A percentile compares a stretch with the other conserved stretches of the same genome.
Conservation (phyloP, 1,284 basidiomycete genomes). For the Marasmius fiardii region DNA sequence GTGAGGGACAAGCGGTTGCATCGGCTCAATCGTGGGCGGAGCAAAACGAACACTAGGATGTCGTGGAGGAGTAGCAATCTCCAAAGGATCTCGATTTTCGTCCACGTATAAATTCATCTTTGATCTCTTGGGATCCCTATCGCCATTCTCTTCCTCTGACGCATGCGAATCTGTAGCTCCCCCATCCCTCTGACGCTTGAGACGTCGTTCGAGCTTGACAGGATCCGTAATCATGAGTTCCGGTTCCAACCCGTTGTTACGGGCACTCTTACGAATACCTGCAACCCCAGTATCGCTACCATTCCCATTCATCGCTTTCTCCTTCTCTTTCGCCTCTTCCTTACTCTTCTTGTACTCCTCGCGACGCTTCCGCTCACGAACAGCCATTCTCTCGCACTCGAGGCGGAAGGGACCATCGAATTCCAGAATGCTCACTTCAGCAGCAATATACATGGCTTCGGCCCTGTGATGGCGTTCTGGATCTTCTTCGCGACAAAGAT, state of each 20-base stretch:
- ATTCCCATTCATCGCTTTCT: constrained; percentile 24
- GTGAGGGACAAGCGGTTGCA: constrained; percentile 5
- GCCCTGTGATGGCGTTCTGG: constrained; percentile 78
- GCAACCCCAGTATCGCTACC: constrained; percentile 19
- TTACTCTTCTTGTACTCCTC: constrained; percentile 53
- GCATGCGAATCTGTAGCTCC: constrained; percentile 51
- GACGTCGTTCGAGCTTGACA: constrained; percentile 61
- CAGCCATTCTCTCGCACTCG: constrained; percentile 90
- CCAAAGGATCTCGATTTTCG: constrained; percentile 38
- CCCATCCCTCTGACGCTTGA: constrained; percentile 70
- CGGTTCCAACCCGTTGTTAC: constrained; percentile 67
- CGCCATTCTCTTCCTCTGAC: constrained; percentile 50
- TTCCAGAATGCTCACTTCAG: constrained; percentile 84
- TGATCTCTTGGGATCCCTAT: constrained; percentile 52
- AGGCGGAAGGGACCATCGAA: constrained; percentile 82
- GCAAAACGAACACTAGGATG: constrained; percentile 43
- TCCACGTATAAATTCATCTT: constrained; percentile 42
- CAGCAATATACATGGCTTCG: constrained; percentile 86
- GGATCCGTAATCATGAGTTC: constrained; percentile 73
- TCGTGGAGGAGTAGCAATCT: constrained; percentile 32
- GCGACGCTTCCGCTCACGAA: constrained; percentile 69
- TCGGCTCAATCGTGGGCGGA: constrained; percentile 1
- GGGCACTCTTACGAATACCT: constrained; percentile 56
- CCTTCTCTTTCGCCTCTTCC: constrained; percentile 32
- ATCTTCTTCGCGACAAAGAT: constrained; percentile 63